Evolutionary conservation across 2,329 filamentous ascomycete genomes (phyloP), one percentile per base, ranked within the genome.

Genomic region (Aspergillus persii): DNA sequence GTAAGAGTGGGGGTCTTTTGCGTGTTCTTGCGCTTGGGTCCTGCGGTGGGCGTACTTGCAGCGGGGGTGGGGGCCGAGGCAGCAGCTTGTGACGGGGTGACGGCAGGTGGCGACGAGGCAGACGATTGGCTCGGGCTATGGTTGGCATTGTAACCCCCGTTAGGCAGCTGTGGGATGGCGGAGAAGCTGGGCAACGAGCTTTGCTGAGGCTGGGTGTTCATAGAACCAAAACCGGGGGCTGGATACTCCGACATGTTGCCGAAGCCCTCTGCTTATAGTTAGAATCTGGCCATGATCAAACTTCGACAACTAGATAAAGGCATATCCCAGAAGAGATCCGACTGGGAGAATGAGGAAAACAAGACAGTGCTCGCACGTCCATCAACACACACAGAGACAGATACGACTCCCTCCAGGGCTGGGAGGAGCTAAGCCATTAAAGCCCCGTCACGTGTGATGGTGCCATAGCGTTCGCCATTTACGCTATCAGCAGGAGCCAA

Each of bases 1-100:
- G 75, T 85, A 52, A 82, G 74, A 50, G 67, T 61, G 75, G 63
- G 61, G 0, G 65, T 50, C 60, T 75, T 71, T 27, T 74, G 67
- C 3, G 81, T 68, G 59, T 70, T 69, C 63, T 76, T 76, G 61
- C 73, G 74, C 67, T 76, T 76, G 7, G 71, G 64, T 3, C 54
- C 68, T n/a, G 72, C 60, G 23, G 63, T 50, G 7, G 69, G 18
- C 8, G 66, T 46, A 6, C 58, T 29, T 2, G 66, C 59, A n/a
- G 60, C 52, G 46, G 60, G 54, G 15, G 56, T 59, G 12, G 61
- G 56, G 8, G 68, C 59, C 2, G 66, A 62, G 23, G 66, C 61
- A n/a, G 66, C 44, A 44, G 65, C 61, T 49, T 68, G 61, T 4
- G 59, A 55, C 5, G 62, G 56, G 49, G 64, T 51, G 15, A 63